These are phyloP conservation scores for Claviceps quebecensis DNA, from an alignment of 2,329 filamentous ascomycete species.

Conservation along the genomic window DNA sequence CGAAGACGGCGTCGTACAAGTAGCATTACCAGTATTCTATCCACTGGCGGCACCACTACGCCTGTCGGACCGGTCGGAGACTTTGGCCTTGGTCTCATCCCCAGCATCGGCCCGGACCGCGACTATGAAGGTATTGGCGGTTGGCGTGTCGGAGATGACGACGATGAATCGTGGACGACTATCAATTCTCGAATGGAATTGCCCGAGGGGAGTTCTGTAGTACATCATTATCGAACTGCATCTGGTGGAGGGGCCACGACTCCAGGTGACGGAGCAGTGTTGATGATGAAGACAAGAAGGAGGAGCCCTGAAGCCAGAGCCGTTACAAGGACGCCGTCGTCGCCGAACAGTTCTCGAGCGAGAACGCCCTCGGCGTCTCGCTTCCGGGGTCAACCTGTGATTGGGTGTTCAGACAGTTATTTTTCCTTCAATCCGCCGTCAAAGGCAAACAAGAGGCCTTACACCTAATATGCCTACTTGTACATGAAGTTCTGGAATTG, in stretches of 20 bases:
- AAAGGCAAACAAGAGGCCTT: slow-evolving; percentile 17
- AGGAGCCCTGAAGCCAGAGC: slow-evolving; percentile 20
- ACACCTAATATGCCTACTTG: background rate
- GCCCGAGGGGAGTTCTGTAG: slow-evolving; percentile 25
- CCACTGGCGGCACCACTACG: slow-evolving; percentile 19
- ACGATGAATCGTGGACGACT: slow-evolving; percentile 35
- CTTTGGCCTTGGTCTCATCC: slow-evolving; percentile 25
- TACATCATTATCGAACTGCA: slow-evolving; percentile 30
- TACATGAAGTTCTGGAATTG: background rate
- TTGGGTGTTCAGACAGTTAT: slow-evolving; percentile 24
- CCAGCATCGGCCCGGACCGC: slow-evolving; percentile 35
- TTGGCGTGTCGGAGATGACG: slow-evolving; percentile 34
- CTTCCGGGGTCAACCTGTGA: slow-evolving; percentile 14
- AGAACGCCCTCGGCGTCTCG: slow-evolving; percentile 32
- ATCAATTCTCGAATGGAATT: slow-evolving; percentile 39
- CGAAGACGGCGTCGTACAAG: slow-evolving; percentile 21
- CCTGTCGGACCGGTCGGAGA: slow-evolving; percentile 22
- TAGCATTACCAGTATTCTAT: slow-evolving; percentile 17
- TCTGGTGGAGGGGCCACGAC: slow-evolving; percentile 24
- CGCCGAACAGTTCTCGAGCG: slow-evolving; percentile 33
- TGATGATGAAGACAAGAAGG: slow-evolving; percentile 29
- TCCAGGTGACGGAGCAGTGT: slow-evolving; percentile 25
- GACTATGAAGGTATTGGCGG: slow-evolving; percentile 48
- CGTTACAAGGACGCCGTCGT: slow-evolving; percentile 12
- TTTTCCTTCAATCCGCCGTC: slow-evolving; percentile 24